Evolutionary conservation across 2,329 filamentous ascomycete species (phyloP).

Genomic region (Dendryphion nanum): DNA sequence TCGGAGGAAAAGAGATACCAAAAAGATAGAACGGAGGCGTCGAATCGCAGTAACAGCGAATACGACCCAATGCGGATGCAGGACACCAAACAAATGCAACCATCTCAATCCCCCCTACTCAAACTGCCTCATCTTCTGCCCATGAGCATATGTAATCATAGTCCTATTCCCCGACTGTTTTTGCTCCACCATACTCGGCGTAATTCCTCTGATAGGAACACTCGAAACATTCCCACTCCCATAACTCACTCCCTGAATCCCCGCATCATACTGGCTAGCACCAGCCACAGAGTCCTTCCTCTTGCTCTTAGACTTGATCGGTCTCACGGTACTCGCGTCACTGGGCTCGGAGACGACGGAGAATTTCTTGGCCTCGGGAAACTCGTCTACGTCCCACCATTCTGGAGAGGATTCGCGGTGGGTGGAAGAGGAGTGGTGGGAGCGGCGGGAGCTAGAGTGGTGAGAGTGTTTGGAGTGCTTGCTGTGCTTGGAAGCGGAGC

Average conservation of each 20-base stretch:
- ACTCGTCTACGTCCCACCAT: conserved; percentile 7
- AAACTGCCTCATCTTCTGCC: conserved; percentile 31
- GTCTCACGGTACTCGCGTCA: conserved; percentile 35
- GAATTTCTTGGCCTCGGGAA: conserved; percentile 6
- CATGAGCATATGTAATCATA: conserved; percentile 32
- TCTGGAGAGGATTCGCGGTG: conserved; percentile 7
- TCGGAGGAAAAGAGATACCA: too few species aligned
- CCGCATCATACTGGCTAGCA: conserved; percentile 23
- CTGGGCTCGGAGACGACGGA: conserved; percentile 32
- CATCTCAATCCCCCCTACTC: conserved; percentile 10
- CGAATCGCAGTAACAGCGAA: too few species aligned
- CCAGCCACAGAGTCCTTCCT: conserved; percentile 32
- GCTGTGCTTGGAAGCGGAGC: conserved; percentile 22
- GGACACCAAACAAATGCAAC: not conserved
- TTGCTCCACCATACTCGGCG: conserved; percentile 37
- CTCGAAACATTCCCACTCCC: conserved; percentile 31
- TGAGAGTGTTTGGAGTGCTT: conserved; percentile 23
- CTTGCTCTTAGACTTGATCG: conserved; percentile 10
- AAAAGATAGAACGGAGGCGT: too few species aligned
- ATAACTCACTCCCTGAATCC: conserved; percentile 28
- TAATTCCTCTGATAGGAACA: conserved; percentile 35
- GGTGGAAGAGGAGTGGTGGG: conserved; percentile 3
- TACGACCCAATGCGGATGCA: not conserved
- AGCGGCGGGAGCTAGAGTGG: conserved; percentile 14
- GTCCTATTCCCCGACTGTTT: conserved; percentile 31